A percentile compares a stretch with the other conserved stretches of the same genome.
Evolutionary conservation across 441 rosid species (phyloP).

Genomic region (Mallotus japonicus): DNA sequence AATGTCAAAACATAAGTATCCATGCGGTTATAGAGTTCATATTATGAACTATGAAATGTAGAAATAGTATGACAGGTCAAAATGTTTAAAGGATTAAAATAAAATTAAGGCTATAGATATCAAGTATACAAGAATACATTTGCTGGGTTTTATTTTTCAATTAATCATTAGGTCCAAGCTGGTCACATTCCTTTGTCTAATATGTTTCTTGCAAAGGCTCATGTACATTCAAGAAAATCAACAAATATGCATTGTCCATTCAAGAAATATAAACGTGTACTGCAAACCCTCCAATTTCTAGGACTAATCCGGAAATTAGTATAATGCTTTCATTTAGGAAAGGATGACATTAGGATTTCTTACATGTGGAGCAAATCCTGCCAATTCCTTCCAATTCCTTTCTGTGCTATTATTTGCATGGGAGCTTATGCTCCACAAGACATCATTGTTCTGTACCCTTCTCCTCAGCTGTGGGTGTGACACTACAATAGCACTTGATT

Average conservation of each 20-base stretch:
- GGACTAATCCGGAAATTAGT: neutral
- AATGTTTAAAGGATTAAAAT: neutral
- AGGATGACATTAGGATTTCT: conserved; percentile 53
- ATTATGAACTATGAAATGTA: too few relatives aligned
- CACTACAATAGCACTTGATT: conserved; percentile 45
- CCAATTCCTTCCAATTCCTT: conserved; percentile 31
- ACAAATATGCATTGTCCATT: neutral
- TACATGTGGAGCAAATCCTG: conserved; percentile 29
- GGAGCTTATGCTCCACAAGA: conserved; percentile 68
- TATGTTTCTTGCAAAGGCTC: neutral
- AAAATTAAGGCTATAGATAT: neutral
- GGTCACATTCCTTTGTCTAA: neutral
- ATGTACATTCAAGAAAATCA: neutral
- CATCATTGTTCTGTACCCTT: conserved; percentile 27
- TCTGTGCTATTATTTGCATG: conserved; percentile 19
- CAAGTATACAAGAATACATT: too few relatives aligned
- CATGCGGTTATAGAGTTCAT: too few relatives aligned
- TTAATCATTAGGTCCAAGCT: too few relatives aligned
- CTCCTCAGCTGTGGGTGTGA: conserved; percentile 30
- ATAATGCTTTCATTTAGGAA: conserved; percentile 32
- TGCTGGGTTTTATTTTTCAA: too few relatives aligned
- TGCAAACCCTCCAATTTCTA: neutral
- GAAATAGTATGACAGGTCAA: too few relatives aligned
- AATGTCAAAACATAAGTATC: too few relatives aligned
- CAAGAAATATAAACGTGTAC: neutral